Percentiles rank a stretch among this genome's conserved stretches.
Evolutionary conservation across 495 filamentous ascomycete species (phyloP).

Genomic region (Glutinoglossum americanum): DNA sequence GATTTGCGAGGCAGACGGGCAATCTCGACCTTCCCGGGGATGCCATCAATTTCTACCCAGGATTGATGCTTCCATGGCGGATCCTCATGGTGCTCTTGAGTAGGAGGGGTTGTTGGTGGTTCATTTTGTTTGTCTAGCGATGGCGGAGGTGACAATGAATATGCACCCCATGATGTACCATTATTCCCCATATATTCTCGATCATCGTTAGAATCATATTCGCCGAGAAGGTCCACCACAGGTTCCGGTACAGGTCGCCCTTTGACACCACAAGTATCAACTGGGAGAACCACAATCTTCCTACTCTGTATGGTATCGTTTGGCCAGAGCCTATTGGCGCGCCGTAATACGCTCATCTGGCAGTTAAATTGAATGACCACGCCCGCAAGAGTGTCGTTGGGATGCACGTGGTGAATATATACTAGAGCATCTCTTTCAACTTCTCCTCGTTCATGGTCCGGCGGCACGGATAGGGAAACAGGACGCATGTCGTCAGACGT

Average conservation of each 20-base stretch:
- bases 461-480: conserved; percentile 15
- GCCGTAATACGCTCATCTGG: conserved; percentile 51
- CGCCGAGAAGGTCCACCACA: conserved; percentile 9
- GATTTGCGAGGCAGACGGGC: conserved; percentile 61
- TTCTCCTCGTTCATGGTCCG: conserved; percentile 20
- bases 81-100: conserved; percentile 15
- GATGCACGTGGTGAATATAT: conserved; percentile 72
- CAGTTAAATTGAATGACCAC: conserved; percentile 81
- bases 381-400: conserved; percentile 68
- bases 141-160: background rate
- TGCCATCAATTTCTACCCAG: conserved; percentile 61
- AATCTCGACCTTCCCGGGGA: conserved; percentile 54
- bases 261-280: conserved; percentile 73
- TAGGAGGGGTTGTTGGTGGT: background rate
- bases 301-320: conserved; percentile 72
- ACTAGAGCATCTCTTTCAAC: conserved; percentile 55
- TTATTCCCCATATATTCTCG: background rate
- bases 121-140: background rate
- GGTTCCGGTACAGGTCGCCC: conserved; percentile 27
- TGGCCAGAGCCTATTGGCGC: conserved; percentile 85
- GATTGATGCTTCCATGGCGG: conserved; percentile 63
- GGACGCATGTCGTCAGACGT: conserved; percentile 26
- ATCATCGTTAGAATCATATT: background rate
- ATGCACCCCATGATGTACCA: background rate
- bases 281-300: conserved; percentile 62